phyloP scores from a whole-genome alignment of 2,329 filamentous ascomycete species.

The Mariannaea elegans region DNA sequence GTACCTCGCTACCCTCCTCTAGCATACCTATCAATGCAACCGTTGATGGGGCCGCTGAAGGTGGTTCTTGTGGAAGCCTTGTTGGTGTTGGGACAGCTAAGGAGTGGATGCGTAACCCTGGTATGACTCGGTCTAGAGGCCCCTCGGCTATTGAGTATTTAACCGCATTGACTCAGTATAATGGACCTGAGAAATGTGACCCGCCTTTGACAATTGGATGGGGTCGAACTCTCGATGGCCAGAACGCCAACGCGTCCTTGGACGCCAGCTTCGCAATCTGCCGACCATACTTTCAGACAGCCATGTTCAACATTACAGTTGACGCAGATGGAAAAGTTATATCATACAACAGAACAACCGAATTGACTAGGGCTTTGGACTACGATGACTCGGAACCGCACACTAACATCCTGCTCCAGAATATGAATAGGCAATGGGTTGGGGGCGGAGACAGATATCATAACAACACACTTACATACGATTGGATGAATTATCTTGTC shows the following conservation, averaged over 20 bases:
- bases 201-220: slow-evolving; percentile 34
- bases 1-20: slow-evolving; percentile 16
- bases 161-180: not conserved
- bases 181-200: slow-evolving; percentile 16
- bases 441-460: slow-evolving; percentile 49
- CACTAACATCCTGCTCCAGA: slow-evolving; percentile 18
- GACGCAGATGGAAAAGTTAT: slow-evolving; percentile 39
- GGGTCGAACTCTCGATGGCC: slow-evolving; percentile 17
- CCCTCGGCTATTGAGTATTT: slow-evolving; percentile 8
- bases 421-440: slow-evolving; percentile 20
- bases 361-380: slow-evolving; percentile 24
- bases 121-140: slow-evolving; percentile 1
- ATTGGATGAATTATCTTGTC: slow-evolving; percentile 60
- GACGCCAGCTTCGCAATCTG: slow-evolving; percentile 38
- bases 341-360: slow-evolving; percentile 19
- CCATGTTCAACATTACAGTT: slow-evolving; percentile 46
- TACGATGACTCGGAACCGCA: slow-evolving; percentile 26
- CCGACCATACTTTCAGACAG: slow-evolving; percentile 40
- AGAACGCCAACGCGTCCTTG: slow-evolving; percentile 24
- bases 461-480: slow-evolving; percentile 53
- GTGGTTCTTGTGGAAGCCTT: not conserved
- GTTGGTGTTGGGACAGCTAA: not conserved
- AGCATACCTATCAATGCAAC: slow-evolving; percentile 3
- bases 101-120: not conserved
- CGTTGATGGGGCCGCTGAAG: not conserved